Percentiles rank a stretch among this genome's conserved stretches.
phyloP scores from a whole-genome alignment of 2,329 filamentous ascomycete species.

The Chrysoporthe cubensis region DNA sequence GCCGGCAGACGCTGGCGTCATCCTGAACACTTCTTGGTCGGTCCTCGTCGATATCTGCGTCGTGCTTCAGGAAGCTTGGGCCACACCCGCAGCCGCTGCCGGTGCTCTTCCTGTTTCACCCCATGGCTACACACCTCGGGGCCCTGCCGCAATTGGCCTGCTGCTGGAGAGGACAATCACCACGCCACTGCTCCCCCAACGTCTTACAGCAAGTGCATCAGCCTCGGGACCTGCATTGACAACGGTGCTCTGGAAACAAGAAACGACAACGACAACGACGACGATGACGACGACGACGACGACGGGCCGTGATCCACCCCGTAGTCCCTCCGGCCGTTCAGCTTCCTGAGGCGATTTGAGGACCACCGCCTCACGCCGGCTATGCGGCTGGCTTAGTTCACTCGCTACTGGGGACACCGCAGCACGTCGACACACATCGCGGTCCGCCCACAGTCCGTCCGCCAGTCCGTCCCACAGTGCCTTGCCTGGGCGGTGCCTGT shows the following conservation, averaged over 20 bases:
- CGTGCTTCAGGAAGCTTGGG: too few relatives aligned
- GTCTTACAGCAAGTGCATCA: conserved; percentile 14
- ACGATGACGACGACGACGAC: neutral
- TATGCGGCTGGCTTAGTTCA: neutral
- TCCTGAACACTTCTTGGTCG: too few relatives aligned
- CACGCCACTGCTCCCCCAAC: conserved; percentile 5
- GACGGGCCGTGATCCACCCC: neutral
- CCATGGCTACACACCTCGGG: neutral
- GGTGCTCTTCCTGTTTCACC: neutral
- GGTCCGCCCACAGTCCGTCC: neutral
- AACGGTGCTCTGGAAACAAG: conserved; percentile 1
- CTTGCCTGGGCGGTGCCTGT: conserved; percentile 1
- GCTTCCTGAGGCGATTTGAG: neutral
- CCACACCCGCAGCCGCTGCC: too few relatives aligned
- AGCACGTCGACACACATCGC: neutral
- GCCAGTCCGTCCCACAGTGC: neutral
- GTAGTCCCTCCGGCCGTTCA: neutral
- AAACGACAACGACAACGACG: neutral
- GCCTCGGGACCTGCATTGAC: neutral
- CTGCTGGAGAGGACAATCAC: neutral
- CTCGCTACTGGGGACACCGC: neutral
- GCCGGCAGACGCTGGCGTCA: too few relatives aligned
- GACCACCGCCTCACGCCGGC: neutral
- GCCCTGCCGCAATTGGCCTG: neutral
- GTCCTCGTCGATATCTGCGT: too few relatives aligned